Base-by-base conservation (phyloP, 257 asterid species). In the Solanum sejunctum region DNA sequence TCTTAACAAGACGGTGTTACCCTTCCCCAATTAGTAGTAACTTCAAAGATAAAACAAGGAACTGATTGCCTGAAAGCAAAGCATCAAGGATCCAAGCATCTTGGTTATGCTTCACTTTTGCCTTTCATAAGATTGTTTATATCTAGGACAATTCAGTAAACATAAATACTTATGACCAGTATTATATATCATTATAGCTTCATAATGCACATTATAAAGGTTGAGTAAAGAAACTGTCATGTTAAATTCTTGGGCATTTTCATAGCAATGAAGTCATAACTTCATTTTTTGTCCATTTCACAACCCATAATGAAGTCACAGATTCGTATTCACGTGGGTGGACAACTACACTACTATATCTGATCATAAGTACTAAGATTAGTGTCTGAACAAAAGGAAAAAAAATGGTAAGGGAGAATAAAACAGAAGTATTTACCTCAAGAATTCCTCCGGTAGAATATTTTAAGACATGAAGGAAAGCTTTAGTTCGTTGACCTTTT, bases 361-460 rank as follows among this genome's bases (percentile, higher is more conserved):
- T 72, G 77, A 26, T 69, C 8, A 32, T 45, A 72, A 72, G 57
- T 21, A 51, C 16, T 51, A 51, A 52, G 43, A 77, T 51, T 77
- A 49, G 82, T 51, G 61, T 77, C 23, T 23, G 63, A 51, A 26
- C 82, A 51, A 23, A 23, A 75, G 82, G 21, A 13, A 26, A 13
- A 49, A 23, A 15, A 8, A 23, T 23, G 15, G 49, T 72, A 20
- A n/a, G 43, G 15, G 12, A 77, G 64, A 77, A 52, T 16, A 52
- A 51, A 51, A 15, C 17, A 51, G 72, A 69, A 83, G 36, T 83
- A 83, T 58, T 81, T 88, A 96, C 98, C 97, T 97, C 99, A 55
- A 97, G 97, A 86, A 92, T 94, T 79, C 99, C 99, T 71, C 99
- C 99, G 85, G 82, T 87, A 3, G 99, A 94, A 91, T 95, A 93